Percentiles rank a stretch among this genome's conserved stretches.
These are phyloP conservation scores for Komagataella ulmi DNA, from an alignment of 805 yeast species.

Conservation along the genomic window DNA sequence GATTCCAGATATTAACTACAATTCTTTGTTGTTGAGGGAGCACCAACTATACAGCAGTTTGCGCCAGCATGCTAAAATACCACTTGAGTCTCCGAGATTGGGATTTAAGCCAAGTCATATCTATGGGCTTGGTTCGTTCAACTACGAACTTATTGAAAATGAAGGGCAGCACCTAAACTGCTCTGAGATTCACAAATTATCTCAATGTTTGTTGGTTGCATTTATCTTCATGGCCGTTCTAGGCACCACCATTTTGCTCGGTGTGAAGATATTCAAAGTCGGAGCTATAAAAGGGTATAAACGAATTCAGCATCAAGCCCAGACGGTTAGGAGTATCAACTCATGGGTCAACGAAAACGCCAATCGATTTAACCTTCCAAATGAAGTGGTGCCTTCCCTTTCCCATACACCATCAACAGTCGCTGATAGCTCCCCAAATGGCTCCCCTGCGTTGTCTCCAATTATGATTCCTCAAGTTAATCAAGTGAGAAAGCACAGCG, in stretches of 20 bases:
- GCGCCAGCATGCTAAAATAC: not conserved
- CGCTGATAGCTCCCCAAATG: not conserved
- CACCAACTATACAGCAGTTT: conserved; percentile 16
- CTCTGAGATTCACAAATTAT: not conserved
- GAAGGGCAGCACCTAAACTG: not conserved
- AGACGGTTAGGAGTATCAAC: not conserved
- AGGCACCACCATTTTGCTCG: not conserved
- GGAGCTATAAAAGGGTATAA: not conserved
- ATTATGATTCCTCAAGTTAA: not conserved
- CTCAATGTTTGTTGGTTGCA: not conserved
- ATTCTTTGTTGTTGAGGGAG: conserved; percentile 18
- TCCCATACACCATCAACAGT: not conserved
- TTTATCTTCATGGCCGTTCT: not conserved
- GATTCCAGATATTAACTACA: conserved; percentile 18
- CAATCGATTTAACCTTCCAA: not conserved
- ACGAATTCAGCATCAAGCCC: not conserved
- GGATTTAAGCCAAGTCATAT: conserved; percentile 16
- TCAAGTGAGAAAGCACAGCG: not conserved
- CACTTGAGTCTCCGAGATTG: conserved; percentile 7
- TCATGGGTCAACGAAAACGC: not conserved
- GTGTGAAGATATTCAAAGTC: not conserved
- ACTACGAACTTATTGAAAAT: conserved; percentile 6
- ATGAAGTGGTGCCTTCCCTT: not conserved
- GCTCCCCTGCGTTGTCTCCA: not conserved
- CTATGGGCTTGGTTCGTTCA: conserved; percentile 16